Evolutionary conservation across 768 basidiomycete species (phyloP).

Genomic region (Tulasnella sp.): DNA sequence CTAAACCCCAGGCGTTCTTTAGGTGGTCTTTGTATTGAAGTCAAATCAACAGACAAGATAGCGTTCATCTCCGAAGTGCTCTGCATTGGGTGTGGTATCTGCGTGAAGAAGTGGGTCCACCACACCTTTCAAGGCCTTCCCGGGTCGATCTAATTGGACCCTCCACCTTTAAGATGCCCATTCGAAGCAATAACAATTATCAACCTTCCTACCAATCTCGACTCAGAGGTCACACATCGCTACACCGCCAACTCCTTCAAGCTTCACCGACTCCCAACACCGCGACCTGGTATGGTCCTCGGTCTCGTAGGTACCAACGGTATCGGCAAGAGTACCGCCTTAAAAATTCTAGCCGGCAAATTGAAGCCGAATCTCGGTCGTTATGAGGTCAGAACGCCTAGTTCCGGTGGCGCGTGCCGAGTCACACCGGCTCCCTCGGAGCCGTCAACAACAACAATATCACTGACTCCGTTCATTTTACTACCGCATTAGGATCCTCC

Average conservation of each 20-base stretch:
- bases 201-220: slow-evolving; percentile 95
- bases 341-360: slow-evolving; percentile 95
- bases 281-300: slow-evolving; percentile 95
- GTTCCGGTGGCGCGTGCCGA: slow-evolving; percentile 12
- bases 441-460: not conserved
- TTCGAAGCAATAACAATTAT: slow-evolving; percentile 99
- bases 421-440: not conserved
- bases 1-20: not conserved
- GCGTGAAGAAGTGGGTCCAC: slow-evolving; percentile 88
- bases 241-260: slow-evolving; percentile 99
- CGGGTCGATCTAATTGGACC: not conserved
- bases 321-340: slow-evolving; percentile 97
- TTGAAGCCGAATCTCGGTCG: slow-evolving; percentile 95
- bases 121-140: not conserved
- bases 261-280: slow-evolving; percentile 93
- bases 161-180: slow-evolving; percentile 68
- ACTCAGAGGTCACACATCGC: slow-evolving; percentile 93
- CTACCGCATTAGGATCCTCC: slow-evolving; percentile 70
- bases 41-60: slow-evolving; percentile 92
- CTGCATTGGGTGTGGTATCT: slow-evolving; percentile 99
- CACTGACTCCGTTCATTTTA: not conserved
- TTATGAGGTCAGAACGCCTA: slow-evolving; percentile 62
- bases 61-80: slow-evolving; percentile 98
- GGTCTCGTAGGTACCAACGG: slow-evolving; percentile 98
- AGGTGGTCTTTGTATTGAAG: slow-evolving; percentile 99